Evolutionary conservation across 257 asterid species (phyloP).

Genomic region (Phtheirospermum japonicum): DNA sequence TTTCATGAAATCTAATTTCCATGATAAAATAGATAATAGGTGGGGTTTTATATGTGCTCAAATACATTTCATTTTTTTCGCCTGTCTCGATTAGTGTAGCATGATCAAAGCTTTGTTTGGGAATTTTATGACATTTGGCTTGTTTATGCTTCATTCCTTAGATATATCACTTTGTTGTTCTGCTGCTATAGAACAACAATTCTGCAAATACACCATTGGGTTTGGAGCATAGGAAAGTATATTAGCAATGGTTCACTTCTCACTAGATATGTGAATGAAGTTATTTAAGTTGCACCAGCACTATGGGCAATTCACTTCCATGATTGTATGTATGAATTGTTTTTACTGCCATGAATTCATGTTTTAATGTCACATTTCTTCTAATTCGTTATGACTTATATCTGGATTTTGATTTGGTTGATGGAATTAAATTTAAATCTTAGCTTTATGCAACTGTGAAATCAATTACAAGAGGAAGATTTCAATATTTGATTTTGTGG

Average conservation of each 20-base stretch:
- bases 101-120: no score
- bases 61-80: no score
- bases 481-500: conserved; percentile 32
- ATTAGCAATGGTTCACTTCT: not conserved
- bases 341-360: not conserved
- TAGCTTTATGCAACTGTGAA: conserved; percentile 11
- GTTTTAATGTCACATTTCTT: conserved; percentile 4
- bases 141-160: no score
- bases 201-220: no score
- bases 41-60: no score
- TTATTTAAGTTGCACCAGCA: conserved; percentile 22
- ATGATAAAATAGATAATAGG: no score
- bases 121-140: no score
- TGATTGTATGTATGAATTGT: conserved; percentile 2
- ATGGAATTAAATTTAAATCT: conserved; percentile 1
- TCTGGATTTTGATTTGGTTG: conserved; percentile 19
- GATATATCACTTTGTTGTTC: no score
- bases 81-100: no score
- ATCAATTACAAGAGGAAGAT: not conserved
- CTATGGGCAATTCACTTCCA: conserved; percentile 1
- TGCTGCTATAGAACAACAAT: not conserved
- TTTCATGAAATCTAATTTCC: no score
- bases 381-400: conserved; percentile 9
- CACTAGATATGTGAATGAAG: conserved; percentile 1
- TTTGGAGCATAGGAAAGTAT: no score